These are phyloP conservation scores for Microcera coccophila DNA, from an alignment of 2,329 filamentous ascomycete species.

Conservation along the genomic window DNA sequence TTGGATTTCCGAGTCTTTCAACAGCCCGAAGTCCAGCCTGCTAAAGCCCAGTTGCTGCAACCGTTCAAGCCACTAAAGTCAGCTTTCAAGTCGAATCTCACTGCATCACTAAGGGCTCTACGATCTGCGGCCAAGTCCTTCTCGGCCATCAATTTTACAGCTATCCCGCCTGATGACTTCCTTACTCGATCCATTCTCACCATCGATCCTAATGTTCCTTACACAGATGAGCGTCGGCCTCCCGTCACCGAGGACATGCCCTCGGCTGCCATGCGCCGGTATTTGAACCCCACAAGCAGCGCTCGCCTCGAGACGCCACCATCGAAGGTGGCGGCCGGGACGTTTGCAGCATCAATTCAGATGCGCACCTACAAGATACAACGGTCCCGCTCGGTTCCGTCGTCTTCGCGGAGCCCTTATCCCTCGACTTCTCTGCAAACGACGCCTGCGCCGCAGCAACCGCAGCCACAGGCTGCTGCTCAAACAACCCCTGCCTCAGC, in stretches of 20 bases:
- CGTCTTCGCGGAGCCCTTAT: constrained; percentile 31
- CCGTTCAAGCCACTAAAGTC: constrained; percentile 50
- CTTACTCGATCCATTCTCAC: constrained; percentile 64
- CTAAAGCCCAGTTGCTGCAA: constrained; percentile 33
- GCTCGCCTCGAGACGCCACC: constrained; percentile 30
- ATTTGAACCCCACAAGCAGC: constrained; percentile 60
- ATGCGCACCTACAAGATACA: constrained; percentile 67
- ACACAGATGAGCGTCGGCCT: constrained; percentile 63
- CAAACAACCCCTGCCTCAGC: constrained; percentile 35
- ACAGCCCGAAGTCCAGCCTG: constrained; percentile 29
- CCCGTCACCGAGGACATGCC: constrained; percentile 60
- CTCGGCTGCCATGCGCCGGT: constrained; percentile 62
- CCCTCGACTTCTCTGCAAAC: constrained; percentile 31
- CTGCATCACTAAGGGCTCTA: constrained; percentile 61
- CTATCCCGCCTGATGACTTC: constrained; percentile 63
- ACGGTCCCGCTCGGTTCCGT: constrained; percentile 40
- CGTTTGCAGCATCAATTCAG: constrained; percentile 64
- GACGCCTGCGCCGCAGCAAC: constrained; percentile 27
- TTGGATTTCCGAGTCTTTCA: constrained; percentile 49
- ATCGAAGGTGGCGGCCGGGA: constrained; percentile 31
- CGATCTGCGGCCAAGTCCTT: constrained; percentile 62
- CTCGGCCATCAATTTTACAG: constrained; percentile 58
- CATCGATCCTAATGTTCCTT: constrained; percentile 62
- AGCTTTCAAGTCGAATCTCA: constrained; percentile 66
- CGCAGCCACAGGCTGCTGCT: constrained; percentile 31